Base-by-base conservation (phyloP, 192 early-diverging fungal genomes). In the Rhizophagus prolifer region DNA sequence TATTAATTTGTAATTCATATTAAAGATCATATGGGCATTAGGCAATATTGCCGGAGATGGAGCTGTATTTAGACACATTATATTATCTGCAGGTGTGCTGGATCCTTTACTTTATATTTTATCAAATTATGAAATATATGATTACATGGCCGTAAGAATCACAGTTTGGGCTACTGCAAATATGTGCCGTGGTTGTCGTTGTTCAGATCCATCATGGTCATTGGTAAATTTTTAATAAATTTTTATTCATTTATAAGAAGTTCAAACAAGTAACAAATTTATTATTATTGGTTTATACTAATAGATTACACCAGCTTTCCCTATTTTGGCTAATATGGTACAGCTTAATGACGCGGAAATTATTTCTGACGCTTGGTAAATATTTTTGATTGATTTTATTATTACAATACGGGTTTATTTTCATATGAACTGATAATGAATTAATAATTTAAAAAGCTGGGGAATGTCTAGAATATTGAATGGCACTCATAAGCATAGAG, bases 131-230 rank as follows among this genome's bases (percentile, higher is more conserved):
- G 44, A 70, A 47, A 44, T 13, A 47, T 70, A 70, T 46, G 68
- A 70, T 46, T 70, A 70, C 23, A 70, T 70, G 68, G 68, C 68
- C 26, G 68, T 70, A 16, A 70, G 68, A 46, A 70, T 70, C 4
- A 70, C 68, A 26, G 68, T 70, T 47, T 70, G 68, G 68, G 68
- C 68, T 36, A 70, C 68, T 28, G 68, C 68, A 70, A 70, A 70
- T 50, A 50, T 70, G 68, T 70, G 68, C 54, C 68, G 68, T 50
- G 68, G 68, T 10, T 70, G 68, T 50, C 68, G 68, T 12, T 70
- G 68, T 50, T 47, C 68, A 19, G 68, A 70, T 70, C 68, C 68
- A 26, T 70, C 68, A 47, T 70, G 68, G 68, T 50, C 44, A 47
- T 47, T 70, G 68, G 68, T 70, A 70, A 47, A 46, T 14, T 13